Percentiles rank a stretch among this genome's conserved stretches.
Conservation (phyloP, 2,329 filamentous ascomycete species). For the Cladosporium sp. region DNA sequence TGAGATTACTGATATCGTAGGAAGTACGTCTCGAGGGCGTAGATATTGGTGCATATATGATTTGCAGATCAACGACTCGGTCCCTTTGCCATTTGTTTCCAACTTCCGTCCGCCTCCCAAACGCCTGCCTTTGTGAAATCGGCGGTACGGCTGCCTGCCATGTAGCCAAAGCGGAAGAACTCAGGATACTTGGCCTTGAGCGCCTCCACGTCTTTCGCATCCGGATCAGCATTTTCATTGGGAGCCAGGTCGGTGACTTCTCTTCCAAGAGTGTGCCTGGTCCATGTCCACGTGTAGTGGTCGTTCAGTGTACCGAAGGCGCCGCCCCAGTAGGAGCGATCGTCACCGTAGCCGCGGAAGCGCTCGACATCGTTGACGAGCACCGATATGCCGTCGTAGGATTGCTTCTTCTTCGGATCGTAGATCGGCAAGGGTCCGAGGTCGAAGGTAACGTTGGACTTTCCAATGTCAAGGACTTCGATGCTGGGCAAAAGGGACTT, state of each 20-base stretch:
- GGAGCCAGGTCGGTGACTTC: slow-evolving; percentile 6
- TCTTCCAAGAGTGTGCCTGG: slow-evolving; percentile 20
- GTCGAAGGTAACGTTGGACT: slow-evolving; percentile 62
- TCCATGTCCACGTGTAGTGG: slow-evolving; percentile 33
- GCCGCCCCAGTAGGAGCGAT: slow-evolving; percentile 43
- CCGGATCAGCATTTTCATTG: background rate
- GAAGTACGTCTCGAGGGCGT: no score
- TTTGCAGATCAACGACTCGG: slow-evolving; percentile 34
- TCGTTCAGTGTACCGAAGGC: slow-evolving; percentile 17
- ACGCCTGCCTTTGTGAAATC: slow-evolving; percentile 74
- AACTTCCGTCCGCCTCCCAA: slow-evolving; percentile 62
- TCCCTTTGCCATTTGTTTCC: slow-evolving; percentile 62
- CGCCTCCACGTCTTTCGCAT: slow-evolving; percentile 28
- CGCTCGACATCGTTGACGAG: slow-evolving; percentile 83
- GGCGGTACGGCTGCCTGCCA: slow-evolving; percentile 59
- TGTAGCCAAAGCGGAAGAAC: slow-evolving; percentile 74
- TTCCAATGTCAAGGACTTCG: slow-evolving; percentile 42
- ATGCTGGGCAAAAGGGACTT: slow-evolving; percentile 57
- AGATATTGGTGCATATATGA: no score
- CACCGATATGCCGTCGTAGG: slow-evolving; percentile 71
- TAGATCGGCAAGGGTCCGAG: slow-evolving; percentile 39
- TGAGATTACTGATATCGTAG: background rate
- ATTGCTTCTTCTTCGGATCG: slow-evolving; percentile 39
- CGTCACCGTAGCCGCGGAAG: slow-evolving; percentile 65
- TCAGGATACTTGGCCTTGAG: slow-evolving; percentile 47